A percentile compares a stretch with the other conserved stretches of the same genome.
phyloP scores from a whole-genome alignment of 2,329 filamentous ascomycete genomes.

The Pseudogymnoascus sp. region DNA sequence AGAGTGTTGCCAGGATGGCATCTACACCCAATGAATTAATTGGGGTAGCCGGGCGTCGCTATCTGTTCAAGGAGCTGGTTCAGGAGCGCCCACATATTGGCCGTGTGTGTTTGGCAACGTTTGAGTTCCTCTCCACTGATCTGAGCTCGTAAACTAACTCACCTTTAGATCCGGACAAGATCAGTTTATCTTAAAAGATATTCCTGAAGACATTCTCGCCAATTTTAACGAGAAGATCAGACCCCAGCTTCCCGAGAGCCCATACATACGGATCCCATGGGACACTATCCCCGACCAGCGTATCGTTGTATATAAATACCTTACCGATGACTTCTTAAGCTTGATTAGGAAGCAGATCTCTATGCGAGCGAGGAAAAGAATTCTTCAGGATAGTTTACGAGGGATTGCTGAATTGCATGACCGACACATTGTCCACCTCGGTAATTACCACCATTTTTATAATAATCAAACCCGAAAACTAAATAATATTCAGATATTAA shows the following conservation, averaged over 20 bases:
- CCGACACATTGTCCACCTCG: slow-evolving; percentile 9
- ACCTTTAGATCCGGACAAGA: slow-evolving; percentile 11
- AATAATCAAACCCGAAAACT: background rate
- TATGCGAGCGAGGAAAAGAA: slow-evolving; percentile 12
- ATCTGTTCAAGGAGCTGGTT: slow-evolving; percentile 28
- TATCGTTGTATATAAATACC: slow-evolving; percentile 14
- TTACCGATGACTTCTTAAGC: slow-evolving; percentile 13
- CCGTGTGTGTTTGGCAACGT: slow-evolving; percentile 29
- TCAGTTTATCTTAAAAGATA: slow-evolving; percentile 13
- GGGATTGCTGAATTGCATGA: slow-evolving; percentile 14
- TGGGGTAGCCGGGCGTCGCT: slow-evolving; percentile 24
- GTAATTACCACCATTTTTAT: background rate
- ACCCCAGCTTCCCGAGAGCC: slow-evolving; percentile 20
- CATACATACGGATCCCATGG: slow-evolving; percentile 4
- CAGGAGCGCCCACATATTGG: slow-evolving; percentile 28
- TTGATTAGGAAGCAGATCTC: slow-evolving; percentile 12
- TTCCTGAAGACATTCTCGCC: slow-evolving; percentile 12
- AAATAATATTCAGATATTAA: slow-evolving; percentile 12
- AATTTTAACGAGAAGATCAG: slow-evolving; percentile 19
- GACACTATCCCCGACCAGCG: slow-evolving; percentile 2
- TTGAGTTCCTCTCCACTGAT: slow-evolving; percentile 14
- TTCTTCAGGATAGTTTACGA: slow-evolving; percentile 10
- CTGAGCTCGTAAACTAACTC: slow-evolving; percentile 3
- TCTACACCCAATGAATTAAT: slow-evolving; percentile 20
- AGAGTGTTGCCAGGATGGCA: slow-evolving; percentile 16